Conservation (phyloP, 208 protist species). For the Leishmania gerbilli region DNA sequence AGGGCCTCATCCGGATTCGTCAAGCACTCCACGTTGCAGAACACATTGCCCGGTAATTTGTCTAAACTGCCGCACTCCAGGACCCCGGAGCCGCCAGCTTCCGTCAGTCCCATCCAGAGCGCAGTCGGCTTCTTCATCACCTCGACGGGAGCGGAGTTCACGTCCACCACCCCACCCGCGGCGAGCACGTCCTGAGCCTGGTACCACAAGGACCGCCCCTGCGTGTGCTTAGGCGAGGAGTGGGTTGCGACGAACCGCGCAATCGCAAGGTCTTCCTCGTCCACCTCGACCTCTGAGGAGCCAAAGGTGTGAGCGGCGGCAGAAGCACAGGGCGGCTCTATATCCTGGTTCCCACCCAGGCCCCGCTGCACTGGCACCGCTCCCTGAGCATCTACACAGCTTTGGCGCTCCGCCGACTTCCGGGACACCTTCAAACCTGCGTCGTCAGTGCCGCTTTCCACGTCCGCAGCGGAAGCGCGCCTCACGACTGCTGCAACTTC, state of each 20-base stretch:
- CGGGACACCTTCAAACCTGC: neutral
- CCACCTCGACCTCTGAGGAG: neutral
- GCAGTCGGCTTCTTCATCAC: slow-evolving; percentile 8
- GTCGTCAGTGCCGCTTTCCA: neutral
- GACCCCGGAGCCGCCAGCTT: neutral
- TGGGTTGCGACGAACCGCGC: slow-evolving; percentile 16
- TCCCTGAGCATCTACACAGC: neutral
- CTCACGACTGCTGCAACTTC: slow-evolving; percentile 27
- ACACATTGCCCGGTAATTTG: neutral
- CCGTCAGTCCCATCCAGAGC: neutral
- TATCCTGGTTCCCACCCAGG: neutral
- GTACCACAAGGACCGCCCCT: slow-evolving; percentile 59
- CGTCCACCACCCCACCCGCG: slow-evolving; percentile 62
- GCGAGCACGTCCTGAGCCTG: slow-evolving; percentile 62
- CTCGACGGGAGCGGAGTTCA: slow-evolving; percentile 74
- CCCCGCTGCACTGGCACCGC: neutral
- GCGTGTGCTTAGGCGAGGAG: slow-evolving; percentile 14
- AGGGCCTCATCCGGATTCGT: slow-evolving; percentile 50
- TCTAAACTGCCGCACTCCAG: neutral
- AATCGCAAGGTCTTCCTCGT: slow-evolving; percentile 2
- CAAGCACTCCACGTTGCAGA: slow-evolving; percentile 71
- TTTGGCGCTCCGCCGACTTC: neutral
- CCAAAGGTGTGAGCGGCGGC: neutral
- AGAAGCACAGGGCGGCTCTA: neutral
- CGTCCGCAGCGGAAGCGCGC: neutral